Percentiles rank a stretch among this genome's conserved stretches.
These are phyloP conservation scores for Schizosaccharomyces osmophilus DNA, from an alignment of 805 yeast genomes.

Conservation along the genomic window DNA sequence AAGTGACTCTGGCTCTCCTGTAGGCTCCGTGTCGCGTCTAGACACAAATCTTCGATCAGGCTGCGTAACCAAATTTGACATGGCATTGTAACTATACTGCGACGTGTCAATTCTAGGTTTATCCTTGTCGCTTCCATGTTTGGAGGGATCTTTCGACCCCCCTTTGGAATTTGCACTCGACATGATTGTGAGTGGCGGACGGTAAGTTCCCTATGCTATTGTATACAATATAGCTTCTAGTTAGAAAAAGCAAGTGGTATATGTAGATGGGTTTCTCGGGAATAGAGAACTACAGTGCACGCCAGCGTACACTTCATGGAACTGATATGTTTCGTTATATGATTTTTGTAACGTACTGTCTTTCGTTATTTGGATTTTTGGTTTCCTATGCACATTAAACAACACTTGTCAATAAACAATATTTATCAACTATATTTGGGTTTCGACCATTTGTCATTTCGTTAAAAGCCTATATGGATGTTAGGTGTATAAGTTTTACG, in stretches of 20 bases:
- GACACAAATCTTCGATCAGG: constrained; percentile 31
- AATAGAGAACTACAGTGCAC: background rate
- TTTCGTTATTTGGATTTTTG: too few species aligned
- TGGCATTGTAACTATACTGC: constrained; percentile 16
- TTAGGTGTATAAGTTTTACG: too few species aligned
- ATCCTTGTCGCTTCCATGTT: background rate
- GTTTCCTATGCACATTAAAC: too few species aligned
- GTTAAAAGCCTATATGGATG: too few species aligned
- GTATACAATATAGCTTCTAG: background rate
- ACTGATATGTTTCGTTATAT: background rate
- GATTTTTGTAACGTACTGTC: too few species aligned
- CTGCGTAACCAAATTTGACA: constrained; percentile 51
- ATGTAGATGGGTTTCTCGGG: background rate
- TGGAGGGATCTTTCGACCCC: background rate
- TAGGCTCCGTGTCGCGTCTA: constrained; percentile 23
- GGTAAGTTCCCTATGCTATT: background rate
- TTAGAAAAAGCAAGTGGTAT: background rate
- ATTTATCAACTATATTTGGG: too few species aligned
- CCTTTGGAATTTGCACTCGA: background rate
- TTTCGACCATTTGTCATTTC: too few species aligned
- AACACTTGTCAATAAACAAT: too few species aligned
- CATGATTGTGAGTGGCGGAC: background rate
- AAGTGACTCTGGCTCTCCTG: constrained; percentile 47
- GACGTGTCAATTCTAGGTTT: background rate
- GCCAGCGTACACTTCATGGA: background rate